Conservation (phyloP, 805 yeast species). For the Saitoella complicata region DNA sequence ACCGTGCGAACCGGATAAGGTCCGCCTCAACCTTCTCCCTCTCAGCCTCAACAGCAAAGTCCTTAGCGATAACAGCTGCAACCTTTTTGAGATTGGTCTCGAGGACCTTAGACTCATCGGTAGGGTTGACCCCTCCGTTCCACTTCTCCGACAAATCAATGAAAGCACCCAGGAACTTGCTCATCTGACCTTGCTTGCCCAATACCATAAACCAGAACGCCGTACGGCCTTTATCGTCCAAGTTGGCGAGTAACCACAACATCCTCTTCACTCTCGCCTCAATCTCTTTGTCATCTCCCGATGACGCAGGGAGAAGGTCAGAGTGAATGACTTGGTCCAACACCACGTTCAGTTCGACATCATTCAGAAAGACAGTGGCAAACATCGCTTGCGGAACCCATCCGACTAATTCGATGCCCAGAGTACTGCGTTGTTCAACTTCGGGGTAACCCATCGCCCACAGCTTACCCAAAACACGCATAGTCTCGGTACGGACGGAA, state of each 20-base stretch:
- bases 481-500: slow-evolving; percentile 45
- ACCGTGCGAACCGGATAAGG: slow-evolving; percentile 34
- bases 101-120: not conserved
- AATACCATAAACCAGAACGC: slow-evolving; percentile 50
- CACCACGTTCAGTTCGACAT: slow-evolving; percentile 42
- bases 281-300: slow-evolving; percentile 26
- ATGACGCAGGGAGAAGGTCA: slow-evolving; percentile 39
- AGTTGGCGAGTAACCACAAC: slow-evolving; percentile 29
- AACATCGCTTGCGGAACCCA: slow-evolving; percentile 53
- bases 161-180: slow-evolving; percentile 35
- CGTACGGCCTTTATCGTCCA: slow-evolving; percentile 42
- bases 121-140: slow-evolving; percentile 17
- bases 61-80: slow-evolving; percentile 26
- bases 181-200: slow-evolving; percentile 40
- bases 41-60: slow-evolving; percentile 45
- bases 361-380: slow-evolving; percentile 58
- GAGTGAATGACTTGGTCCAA: slow-evolving; percentile 51
- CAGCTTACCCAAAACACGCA: slow-evolving; percentile 36
- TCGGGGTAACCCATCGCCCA: slow-evolving; percentile 22
- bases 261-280: slow-evolving; percentile 29
- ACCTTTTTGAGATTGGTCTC: slow-evolving; percentile 3
- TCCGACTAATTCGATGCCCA: slow-evolving; percentile 22
- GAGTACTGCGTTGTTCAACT: not conserved
- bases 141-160: slow-evolving; percentile 34
- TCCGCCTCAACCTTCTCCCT: slow-evolving; percentile 32